Evolutionary conservation across 2,329 filamentous ascomycete species (phyloP).

Genomic region (Lachnellula occidentalis): DNA sequence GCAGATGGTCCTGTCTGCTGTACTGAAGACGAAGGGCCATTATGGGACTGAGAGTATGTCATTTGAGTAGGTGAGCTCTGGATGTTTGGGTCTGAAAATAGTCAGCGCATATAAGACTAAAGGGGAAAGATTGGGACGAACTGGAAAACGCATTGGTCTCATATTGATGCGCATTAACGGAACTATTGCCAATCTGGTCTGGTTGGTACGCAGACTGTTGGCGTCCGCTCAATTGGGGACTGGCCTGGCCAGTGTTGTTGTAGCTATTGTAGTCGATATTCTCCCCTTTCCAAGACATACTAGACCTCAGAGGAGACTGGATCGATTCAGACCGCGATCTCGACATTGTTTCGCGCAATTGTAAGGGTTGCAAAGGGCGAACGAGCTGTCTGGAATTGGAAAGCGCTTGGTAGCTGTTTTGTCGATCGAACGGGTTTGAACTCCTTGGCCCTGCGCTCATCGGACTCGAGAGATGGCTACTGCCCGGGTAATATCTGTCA

Average conservation of each 20-base stretch:
- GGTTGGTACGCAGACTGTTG: conserved; percentile 47
- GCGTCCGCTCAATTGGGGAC: conserved; percentile 42
- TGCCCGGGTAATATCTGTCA: conserved; percentile 48
- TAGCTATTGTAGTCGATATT: conserved; percentile 51
- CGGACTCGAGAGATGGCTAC: conserved; percentile 42
- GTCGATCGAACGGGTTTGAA: conserved; percentile 48
- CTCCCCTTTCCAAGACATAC: conserved; percentile 59
- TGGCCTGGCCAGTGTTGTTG: conserved; percentile 40
- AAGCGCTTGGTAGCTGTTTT: conserved; percentile 43
- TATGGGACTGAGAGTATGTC: conserved; percentile 42
- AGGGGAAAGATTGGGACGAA: conserved; percentile 28
- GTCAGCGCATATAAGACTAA: conserved; percentile 18
- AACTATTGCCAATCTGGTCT: conserved; percentile 40
- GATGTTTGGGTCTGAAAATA: conserved; percentile 38
- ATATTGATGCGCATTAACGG: conserved; percentile 41
- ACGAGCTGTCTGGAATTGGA: conserved; percentile 40
- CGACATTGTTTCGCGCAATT: conserved; percentile 52
- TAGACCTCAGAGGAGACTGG: conserved; percentile 53
- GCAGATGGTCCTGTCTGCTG: conserved; percentile 40
- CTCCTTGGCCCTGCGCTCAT: conserved; percentile 44
- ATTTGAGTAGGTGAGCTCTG: conserved; percentile 45
- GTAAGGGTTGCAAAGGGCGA: conserved; percentile 51
- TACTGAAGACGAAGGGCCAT: conserved; percentile 30
- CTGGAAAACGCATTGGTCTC: conserved; percentile 48
- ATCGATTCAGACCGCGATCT: conserved; percentile 52